Percentiles rank a stretch among this genome's conserved stretches.
These are phyloP conservation scores for Scenedesmus sp. DNA, from an alignment of 163 green algal species.

Conservation along the genomic window DNA sequence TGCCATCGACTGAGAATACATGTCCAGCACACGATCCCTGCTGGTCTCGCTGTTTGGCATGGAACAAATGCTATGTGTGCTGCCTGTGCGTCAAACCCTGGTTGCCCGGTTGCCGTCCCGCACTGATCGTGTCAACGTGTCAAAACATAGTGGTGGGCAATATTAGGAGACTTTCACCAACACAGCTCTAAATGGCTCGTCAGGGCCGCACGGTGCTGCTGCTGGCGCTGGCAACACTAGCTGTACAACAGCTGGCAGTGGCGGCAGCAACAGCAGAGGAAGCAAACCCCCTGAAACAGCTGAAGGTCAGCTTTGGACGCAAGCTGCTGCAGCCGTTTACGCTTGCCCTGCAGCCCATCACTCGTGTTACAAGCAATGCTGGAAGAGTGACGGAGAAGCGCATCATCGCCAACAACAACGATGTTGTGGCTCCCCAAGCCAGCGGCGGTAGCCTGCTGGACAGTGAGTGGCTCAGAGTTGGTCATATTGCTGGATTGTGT, in stretches of 20 bases:
- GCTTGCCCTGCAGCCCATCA: constrained; percentile 7
- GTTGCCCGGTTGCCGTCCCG: not conserved
- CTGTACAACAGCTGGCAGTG: not conserved
- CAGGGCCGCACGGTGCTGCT: not conserved
- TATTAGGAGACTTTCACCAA: not conserved
- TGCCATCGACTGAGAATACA: not conserved
- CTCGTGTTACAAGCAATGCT: constrained; percentile 26
- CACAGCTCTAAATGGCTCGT: not conserved
- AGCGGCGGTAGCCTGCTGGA: not conserved
- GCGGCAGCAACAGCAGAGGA: not conserved
- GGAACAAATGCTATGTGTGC: not conserved
- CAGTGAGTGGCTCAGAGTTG: constrained; percentile 17
- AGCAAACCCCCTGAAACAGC: not conserved
- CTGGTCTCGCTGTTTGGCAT: not conserved
- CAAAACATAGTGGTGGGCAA: not conserved
- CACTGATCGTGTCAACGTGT: not conserved
- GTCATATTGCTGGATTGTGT: not conserved
- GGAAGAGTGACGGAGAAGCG: constrained; percentile 4
- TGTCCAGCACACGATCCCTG: not conserved
- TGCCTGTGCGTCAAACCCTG: not conserved
- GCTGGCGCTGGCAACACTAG: not conserved
- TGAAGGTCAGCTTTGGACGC: not conserved
- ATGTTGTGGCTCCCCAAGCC: not conserved
- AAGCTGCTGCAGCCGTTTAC: constrained; percentile 46
- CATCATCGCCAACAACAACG: constrained; percentile 12